Conservation (phyloP, 202 grass and related monocot genomes). For the Setaria italica region DNA sequence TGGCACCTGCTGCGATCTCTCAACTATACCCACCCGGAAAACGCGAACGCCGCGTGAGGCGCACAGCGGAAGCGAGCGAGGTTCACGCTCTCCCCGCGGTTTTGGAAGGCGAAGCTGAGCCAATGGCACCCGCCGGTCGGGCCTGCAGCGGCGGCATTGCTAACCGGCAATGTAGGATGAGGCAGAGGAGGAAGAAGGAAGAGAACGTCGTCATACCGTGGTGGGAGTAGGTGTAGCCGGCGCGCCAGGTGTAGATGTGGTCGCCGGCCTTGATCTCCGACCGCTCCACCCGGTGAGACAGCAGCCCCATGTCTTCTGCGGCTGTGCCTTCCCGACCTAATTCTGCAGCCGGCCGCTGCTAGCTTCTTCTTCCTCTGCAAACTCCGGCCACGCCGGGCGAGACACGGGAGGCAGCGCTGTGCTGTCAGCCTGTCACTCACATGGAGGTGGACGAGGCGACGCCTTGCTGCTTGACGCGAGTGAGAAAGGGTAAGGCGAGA, state of each 20-base stretch:
- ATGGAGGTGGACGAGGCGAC: background rate
- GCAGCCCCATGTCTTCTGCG: slow-evolving; percentile 64
- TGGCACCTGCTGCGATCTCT: too few species aligned
- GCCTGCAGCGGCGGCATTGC: background rate
- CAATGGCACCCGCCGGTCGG: too few species aligned
- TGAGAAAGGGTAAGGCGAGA: background rate
- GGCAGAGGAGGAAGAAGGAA: background rate
- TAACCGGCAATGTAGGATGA: background rate
- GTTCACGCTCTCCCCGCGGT: too few species aligned
- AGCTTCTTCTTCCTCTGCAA: background rate
- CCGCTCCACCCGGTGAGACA: slow-evolving; percentile 70
- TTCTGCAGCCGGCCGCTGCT: background rate
- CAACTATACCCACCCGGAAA: too few species aligned
- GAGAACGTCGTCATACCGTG: slow-evolving; percentile 47
- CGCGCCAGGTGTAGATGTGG: slow-evolving; percentile 97
- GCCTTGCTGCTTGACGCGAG: background rate
- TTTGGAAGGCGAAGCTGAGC: too few species aligned
- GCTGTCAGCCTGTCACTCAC: background rate
- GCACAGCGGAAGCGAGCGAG: too few species aligned
- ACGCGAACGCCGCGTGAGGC: too few species aligned
- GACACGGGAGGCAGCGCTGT: background rate
- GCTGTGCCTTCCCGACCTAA: background rate
- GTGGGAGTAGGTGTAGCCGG: slow-evolving; percentile 87
- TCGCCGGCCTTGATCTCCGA: slow-evolving; percentile 80
- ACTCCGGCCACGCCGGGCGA: background rate